phyloP scores from a whole-genome alignment of 225 moss, liverwort and hornwort genomes.

The Bryoerythrophyllum caledonicum region DNA sequence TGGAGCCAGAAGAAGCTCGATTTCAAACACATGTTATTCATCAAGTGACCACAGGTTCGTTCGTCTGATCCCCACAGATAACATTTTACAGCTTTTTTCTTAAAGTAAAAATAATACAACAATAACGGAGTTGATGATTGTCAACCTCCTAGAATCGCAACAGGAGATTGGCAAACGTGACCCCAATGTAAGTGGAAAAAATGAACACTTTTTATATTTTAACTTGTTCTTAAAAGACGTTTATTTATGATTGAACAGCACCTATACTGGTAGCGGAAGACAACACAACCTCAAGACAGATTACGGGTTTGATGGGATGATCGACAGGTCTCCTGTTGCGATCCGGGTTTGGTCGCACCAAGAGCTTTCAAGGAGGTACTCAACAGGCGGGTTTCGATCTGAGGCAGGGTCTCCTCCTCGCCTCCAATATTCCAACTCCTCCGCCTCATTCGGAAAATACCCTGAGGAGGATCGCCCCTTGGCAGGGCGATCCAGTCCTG shows the following conservation, averaged over 20 bases:
- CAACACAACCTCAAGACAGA: constrained; percentile 10
- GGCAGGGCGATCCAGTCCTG: constrained; percentile 29
- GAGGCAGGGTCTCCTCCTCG: constrained; percentile 29
- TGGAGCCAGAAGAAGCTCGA: constrained; percentile 18
- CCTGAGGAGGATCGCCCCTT: constrained; percentile 19
- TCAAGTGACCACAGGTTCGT: constrained; percentile 39
- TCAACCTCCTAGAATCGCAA: too few relatives aligned
- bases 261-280: constrained; percentile 17
- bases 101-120: too few relatives aligned
- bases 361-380: constrained; percentile 38
- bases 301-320: constrained; percentile 3
- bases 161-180: too few relatives aligned
- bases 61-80: not conserved
- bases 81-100: not conserved
- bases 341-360: constrained; percentile 32
- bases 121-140: too few relatives aligned
- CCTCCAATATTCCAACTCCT: constrained; percentile 20
- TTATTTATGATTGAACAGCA: constrained; percentile 22
- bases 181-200: too few relatives aligned
- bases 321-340: constrained; percentile 16
- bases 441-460: constrained; percentile 17
- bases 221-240: not conserved
- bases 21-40: constrained; percentile 17
- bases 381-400: constrained; percentile 26
- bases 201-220: too few relatives aligned